These are phyloP conservation scores for Mortierella sp. DNA, from an alignment of 371 early-diverging fungal genomes.

Conservation along the genomic window DNA sequence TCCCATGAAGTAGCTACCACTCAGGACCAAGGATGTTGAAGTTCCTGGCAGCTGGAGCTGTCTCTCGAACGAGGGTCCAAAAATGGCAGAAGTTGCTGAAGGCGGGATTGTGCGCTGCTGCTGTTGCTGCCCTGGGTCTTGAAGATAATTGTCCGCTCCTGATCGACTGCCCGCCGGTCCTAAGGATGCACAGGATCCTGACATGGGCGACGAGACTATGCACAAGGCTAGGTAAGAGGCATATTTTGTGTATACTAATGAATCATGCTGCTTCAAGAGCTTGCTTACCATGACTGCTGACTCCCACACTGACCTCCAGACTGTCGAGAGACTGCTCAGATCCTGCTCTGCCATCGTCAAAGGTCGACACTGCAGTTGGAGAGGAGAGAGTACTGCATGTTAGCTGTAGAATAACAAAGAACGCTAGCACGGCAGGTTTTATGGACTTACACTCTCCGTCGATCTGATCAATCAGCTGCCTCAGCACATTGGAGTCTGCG, in stretches of 20 bases:
- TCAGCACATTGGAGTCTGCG: conserved; percentile 43
- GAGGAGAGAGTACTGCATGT: background rate
- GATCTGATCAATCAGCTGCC: conserved; percentile 50
- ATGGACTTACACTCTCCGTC: conserved; percentile 44
- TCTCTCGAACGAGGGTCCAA: conserved; percentile 35
- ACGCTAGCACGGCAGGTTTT: background rate
- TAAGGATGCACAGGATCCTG: conserved; percentile 16
- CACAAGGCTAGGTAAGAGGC: background rate
- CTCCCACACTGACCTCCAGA: conserved; percentile 4
- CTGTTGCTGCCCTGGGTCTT: conserved; percentile 6
- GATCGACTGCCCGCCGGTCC: conserved; percentile 5
- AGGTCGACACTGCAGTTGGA: conserved; percentile 14
- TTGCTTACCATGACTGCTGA: conserved; percentile 33
- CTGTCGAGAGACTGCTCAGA: conserved; percentile 18
- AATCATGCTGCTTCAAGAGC: background rate
- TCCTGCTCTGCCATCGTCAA: conserved; percentile 15
- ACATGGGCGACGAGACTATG: background rate
- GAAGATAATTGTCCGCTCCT: conserved; percentile 9
- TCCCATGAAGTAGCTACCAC: conserved; percentile 23
- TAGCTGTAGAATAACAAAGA: background rate
- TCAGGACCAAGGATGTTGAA: conserved; percentile 21
- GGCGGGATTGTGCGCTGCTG: conserved; percentile 8
- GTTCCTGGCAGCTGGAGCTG: conserved; percentile 4
- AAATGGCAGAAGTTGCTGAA: conserved; percentile 41
- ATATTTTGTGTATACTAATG: background rate